These are phyloP conservation scores for Citrus mangshanensis DNA, from an alignment of 345 rosid species.

Conservation along the genomic window DNA sequence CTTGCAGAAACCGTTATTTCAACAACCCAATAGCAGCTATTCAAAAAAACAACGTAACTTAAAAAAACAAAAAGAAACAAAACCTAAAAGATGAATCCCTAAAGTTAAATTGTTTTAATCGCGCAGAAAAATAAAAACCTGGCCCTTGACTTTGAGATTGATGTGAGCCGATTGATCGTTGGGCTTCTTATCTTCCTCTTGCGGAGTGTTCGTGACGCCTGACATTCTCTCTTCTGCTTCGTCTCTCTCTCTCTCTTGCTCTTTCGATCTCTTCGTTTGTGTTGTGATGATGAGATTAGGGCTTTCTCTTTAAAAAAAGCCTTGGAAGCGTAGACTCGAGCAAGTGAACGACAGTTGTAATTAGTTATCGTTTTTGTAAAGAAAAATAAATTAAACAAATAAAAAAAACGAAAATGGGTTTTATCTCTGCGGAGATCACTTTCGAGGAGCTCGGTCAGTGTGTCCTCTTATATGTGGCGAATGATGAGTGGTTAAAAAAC, in stretches of 20 bases:
- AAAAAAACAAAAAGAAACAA: background rate
- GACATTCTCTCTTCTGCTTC: slow-evolving; percentile 22
- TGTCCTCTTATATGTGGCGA: background rate
- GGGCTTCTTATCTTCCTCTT: slow-evolving; percentile 79
- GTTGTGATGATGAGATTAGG: background rate
- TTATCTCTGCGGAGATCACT: background rate
- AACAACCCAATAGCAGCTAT: background rate
- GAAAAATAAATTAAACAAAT: background rate
- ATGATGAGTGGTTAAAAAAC: background rate
- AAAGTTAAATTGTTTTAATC: background rate
- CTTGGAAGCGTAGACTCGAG: background rate
- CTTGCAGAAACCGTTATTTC: background rate
- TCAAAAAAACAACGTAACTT: background rate
- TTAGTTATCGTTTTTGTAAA: no score
- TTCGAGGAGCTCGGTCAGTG: background rate
- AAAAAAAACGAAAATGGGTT: background rate
- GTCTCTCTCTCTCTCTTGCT: background rate
- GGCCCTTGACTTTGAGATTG: slow-evolving; percentile 89
- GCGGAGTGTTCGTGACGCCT: slow-evolving; percentile 26
- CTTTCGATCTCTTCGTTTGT: background rate
- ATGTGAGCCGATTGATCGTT: slow-evolving; percentile 69
- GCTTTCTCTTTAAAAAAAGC: background rate
- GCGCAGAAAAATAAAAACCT: slow-evolving; percentile 35
- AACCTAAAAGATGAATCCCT: background rate
- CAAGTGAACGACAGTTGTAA: background rate